A percentile compares a stretch with the other conserved stretches of the same genome.
phyloP scores from a whole-genome alignment of 352 stramenopile genomes.

The Detonula confervacea region DNA sequence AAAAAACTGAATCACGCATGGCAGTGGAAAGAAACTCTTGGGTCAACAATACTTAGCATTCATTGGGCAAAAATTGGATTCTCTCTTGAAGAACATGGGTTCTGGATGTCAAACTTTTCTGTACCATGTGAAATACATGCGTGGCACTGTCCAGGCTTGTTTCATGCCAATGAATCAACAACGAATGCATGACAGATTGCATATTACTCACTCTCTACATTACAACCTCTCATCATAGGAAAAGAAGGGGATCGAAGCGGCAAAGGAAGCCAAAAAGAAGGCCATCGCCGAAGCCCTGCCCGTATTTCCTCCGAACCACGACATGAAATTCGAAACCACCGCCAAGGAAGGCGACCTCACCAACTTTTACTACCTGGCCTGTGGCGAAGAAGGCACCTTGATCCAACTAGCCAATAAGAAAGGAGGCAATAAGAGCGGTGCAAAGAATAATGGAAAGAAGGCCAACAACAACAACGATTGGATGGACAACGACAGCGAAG shows the following conservation, averaged over 20 bases:
- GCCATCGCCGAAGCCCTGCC: slow-evolving; percentile 35
- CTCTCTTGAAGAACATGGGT: too few species aligned
- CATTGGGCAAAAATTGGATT: too few species aligned
- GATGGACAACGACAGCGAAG: slow-evolving; percentile 21
- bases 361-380: slow-evolving; percentile 78
- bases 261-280: slow-evolving; percentile 31
- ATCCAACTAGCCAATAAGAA: slow-evolving; percentile 5
- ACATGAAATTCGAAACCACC: slow-evolving; percentile 26
- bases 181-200: not conserved
- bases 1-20: too few species aligned
- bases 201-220: not conserved
- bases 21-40: too few species aligned
- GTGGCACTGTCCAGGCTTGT: too few species aligned
- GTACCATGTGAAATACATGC: too few species aligned
- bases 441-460: slow-evolving; percentile 56
- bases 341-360: slow-evolving; percentile 48
- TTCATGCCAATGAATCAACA: too few species aligned
- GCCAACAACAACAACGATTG: not conserved
- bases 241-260: slow-evolving; percentile 1
- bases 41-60: too few species aligned
- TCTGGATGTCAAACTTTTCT: too few species aligned
- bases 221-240: slow-evolving; percentile 2
- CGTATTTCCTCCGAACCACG: slow-evolving; percentile 35
- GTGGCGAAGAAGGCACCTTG: slow-evolving; percentile 68
- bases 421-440: slow-evolving; percentile 4